These are phyloP conservation scores for Aspergillus amoenus DNA, from an alignment of 2,329 filamentous ascomycete genomes.

Conservation along the genomic window DNA sequence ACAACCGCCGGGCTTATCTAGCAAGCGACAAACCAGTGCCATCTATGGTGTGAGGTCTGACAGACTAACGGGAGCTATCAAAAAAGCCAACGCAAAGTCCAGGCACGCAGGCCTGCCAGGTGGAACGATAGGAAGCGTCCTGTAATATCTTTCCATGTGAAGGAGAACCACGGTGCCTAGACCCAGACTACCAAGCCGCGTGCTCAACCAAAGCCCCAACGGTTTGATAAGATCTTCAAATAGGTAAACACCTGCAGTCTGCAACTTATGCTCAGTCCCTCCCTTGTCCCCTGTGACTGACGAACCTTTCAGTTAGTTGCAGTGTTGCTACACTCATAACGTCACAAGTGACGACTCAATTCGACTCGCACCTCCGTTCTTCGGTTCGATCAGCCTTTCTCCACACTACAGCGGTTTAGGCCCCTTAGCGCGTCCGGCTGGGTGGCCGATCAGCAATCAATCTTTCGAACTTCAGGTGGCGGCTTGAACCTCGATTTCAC, in stretches of 20 bases:
- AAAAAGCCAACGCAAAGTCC: neutral
- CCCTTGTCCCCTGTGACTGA: neutral
- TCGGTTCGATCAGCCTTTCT: slow-evolving; percentile 9
- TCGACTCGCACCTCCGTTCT: neutral
- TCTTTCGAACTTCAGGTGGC: slow-evolving; percentile 8
- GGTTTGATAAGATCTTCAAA: slow-evolving; percentile 16
- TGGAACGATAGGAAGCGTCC: slow-evolving; percentile 3
- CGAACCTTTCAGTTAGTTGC: neutral
- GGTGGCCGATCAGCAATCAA: slow-evolving; percentile 16
- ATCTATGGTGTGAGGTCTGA: neutral
- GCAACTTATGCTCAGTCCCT: neutral
- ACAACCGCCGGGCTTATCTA: neutral
- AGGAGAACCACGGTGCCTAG: slow-evolving; percentile 11
- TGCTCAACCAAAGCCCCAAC: slow-evolving; percentile 16
- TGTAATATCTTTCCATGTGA: slow-evolving; percentile 12
- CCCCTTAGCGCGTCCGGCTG: slow-evolving; percentile 16
- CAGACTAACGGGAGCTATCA: neutral
- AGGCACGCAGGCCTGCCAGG: slow-evolving; percentile 1
- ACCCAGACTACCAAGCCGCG: slow-evolving; percentile 1
- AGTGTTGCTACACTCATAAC: neutral
- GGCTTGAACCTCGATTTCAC: slow-evolving; percentile 1
- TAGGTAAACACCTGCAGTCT: neutral
- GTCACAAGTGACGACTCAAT: slow-evolving; percentile 4
- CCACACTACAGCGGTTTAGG: slow-evolving; percentile 16
- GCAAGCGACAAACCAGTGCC: neutral